Percentiles rank a stretch among this genome's conserved stretches.
These are phyloP conservation scores for Eimeria acervulina DNA, from an alignment of 169 alveolate species.

Conservation along the genomic window DNA sequence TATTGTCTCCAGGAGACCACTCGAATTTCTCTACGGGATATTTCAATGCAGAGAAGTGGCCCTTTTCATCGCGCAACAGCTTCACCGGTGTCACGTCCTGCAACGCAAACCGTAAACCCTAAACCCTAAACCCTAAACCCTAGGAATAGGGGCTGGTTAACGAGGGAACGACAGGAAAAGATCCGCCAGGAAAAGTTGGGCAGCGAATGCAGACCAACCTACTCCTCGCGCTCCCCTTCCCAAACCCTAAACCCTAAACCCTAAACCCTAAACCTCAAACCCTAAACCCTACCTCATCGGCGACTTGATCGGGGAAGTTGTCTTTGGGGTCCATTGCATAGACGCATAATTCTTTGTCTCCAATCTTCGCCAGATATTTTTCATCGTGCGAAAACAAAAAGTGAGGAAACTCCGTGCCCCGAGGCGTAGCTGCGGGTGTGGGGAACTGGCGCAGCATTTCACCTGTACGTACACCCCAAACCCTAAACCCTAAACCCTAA, in stretches of 20 bases:
- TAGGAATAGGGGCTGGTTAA: not conserved
- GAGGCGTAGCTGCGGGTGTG: conserved; percentile 89
- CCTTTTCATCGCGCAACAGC: conserved; percentile 73
- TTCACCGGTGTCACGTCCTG: conserved; percentile 73
- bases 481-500: conserved; percentile 58
- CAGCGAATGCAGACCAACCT: not conserved
- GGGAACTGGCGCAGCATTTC: conserved; percentile 81
- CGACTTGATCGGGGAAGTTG: conserved; percentile 38
- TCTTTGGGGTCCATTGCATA: conserved; percentile 83
- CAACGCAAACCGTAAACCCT: not conserved
- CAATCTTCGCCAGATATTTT: conserved; percentile 91
- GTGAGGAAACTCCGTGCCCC: conserved; percentile 90
- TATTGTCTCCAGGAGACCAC: conserved; percentile 96
- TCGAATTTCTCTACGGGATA: conserved; percentile 93
- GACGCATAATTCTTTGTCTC: conserved; percentile 84
- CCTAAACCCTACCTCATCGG: conserved; percentile 68
- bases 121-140: conserved; percentile 49
- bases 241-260: conserved; percentile 27
- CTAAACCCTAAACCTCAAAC: not conserved
- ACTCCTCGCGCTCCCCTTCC: not conserved
- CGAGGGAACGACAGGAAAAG: not conserved
- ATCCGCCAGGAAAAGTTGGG: not conserved
- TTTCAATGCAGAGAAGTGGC: conserved; percentile 88
- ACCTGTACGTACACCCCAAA: conserved; percentile 56
- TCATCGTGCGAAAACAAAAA: conserved; percentile 93